Evolutionary conservation across 1,139 yeast genomes (phyloP), one percentile per base, ranked within the genome.

Genomic region (Saccharomycopsis hybrid): DNA sequence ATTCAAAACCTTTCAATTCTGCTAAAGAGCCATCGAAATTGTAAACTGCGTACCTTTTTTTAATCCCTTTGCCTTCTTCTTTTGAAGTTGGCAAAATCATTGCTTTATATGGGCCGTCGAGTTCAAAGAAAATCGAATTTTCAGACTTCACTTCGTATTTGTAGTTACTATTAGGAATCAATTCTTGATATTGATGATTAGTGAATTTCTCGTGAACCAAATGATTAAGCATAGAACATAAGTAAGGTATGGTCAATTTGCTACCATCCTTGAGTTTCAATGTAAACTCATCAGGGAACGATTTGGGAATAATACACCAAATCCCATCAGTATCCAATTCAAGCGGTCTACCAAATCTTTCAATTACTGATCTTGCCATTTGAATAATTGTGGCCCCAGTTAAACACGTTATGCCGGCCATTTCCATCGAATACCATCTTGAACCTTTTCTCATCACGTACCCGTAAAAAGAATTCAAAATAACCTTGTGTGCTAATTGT

Each of bases 391-490:
- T 88, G 0, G 98, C 97, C 53, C 99, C 99, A 0, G 98, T 94
- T 49, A 90, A 74, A 74, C 98, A 94, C 0, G 99, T 94, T 18
- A 94, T 95, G 55, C 98, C 99, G 0, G 98, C 99, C 98, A 94
- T 94, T 66, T 92, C 98, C 95, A 94, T 90, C 0, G 98, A 92
- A 62, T 90, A 94, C 99, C 99, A 94, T 55, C 99, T 76, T 0
- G 97, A 90, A 36, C 98, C 99, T 62, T 92, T 94, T 68, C 99
- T 78, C 98, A 94, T 94, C 27, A 92, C 98, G 62, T 94, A 94
- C 44, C 99, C 99, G 60, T 94, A 94, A 63, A 94, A 94, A 0
- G 98, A 92, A 62, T 94, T 94, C 60, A 94, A 74, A 69, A 94
- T 94, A 61, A 92, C 97, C 62, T 94, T 94, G 65, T 94, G 98